Evolutionary conservation across 805 yeast species (phyloP), one percentile per base, ranked within the genome.

Genomic region (Zygoascus ofunaensis): DNA sequence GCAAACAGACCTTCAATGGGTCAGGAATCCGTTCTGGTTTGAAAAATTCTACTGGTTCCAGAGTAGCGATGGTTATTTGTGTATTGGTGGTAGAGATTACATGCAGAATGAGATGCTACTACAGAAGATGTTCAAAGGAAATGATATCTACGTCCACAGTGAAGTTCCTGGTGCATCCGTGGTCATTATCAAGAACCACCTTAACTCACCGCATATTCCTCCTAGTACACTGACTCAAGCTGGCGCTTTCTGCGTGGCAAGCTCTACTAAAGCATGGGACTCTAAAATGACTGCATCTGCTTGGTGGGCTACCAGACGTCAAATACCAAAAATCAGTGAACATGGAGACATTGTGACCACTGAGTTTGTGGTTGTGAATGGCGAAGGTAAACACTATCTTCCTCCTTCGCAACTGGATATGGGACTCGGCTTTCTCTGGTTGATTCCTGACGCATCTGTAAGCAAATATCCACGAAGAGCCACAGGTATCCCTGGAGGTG

Each of bases 1-100:
- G 3, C 61, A 71, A 30, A 47, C 59, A 8, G 28, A 34, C 5
- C 64, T 82, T 45, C 79, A 75, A 49, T 77, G 74, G 33, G 66
- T 83, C 26, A 73, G 97, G 39, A 70, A 75, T 3, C 87, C 86
- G 39, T 80, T 70, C 58, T 89, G 96, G 85, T 92, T 92, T 66
- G 98, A 92, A 59, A 92, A 90, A 62, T 90, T 81, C 61, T 78
- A 72, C 56, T 92, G 98, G 98, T 92, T 92, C 57, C 69, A 89
- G n/a, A 76, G 96, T 0, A 79, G 81, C 52, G 97, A 90, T 58
- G 89, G 92, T 0, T 87, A 83, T 57, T 65, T 92, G 41, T 83
- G 94, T 47, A 62, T 92, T 44, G 87, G 89, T 39, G 97, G 97
- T 1, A 77, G 87, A 50, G 96, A 92, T 58, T 74, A 71, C 19